Evolutionary conservation across 441 rosid species (phyloP).

Genomic region (Rhodomyrtus psidioides): DNA sequence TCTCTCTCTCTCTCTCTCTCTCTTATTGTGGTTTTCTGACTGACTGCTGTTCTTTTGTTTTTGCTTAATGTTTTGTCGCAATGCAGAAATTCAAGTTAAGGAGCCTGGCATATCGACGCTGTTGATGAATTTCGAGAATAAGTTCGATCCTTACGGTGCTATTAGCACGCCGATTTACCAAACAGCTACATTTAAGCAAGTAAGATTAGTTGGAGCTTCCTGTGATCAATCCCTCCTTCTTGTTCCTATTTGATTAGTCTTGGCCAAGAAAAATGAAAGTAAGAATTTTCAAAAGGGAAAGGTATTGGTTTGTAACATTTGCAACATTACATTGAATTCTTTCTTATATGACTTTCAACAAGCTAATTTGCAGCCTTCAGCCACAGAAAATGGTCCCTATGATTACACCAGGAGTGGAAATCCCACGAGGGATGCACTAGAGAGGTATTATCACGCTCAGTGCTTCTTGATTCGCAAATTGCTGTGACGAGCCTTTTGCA

Average conservation of each 20-base stretch:
- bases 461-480: not conserved
- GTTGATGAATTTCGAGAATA: slow-evolving; percentile 54
- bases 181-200: slow-evolving; percentile 94
- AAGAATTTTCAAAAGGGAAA: not conserved
- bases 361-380: slow-evolving; percentile 54
- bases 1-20: not conserved
- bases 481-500: not conserved
- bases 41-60: not conserved
- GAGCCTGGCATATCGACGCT: slow-evolving; percentile 65
- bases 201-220: not conserved
- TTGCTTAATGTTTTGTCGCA: not conserved
- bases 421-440: slow-evolving; percentile 81
- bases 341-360: not conserved
- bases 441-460: slow-evolving; percentile 39
- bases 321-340: not conserved
- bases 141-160: slow-evolving; percentile 78
- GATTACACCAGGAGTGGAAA: slow-evolving; percentile 98
- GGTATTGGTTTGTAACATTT: not conserved
- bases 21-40: not conserved
- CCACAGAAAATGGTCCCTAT: slow-evolving; percentile 68
- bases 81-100: slow-evolving; percentile 32
- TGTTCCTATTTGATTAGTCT: not conserved
- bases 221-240: not conserved
- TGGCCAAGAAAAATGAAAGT: not conserved
- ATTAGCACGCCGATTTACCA: slow-evolving; percentile 89